Base-by-base conservation (phyloP, 2,329 filamentous ascomycete species). In the Gaeumannomyces tritici region DNA sequence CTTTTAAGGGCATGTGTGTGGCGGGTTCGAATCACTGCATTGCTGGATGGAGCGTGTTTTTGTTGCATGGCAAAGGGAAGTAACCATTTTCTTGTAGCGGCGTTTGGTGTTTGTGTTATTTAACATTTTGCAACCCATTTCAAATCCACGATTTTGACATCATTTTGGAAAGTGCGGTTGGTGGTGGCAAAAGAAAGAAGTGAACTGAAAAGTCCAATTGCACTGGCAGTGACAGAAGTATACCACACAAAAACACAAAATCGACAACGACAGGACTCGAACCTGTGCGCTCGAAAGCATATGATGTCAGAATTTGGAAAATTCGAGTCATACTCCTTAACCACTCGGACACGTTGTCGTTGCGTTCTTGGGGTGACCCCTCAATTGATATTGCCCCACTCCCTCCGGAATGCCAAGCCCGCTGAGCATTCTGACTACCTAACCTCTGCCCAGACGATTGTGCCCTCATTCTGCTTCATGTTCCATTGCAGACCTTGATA, bases 1-100 rank as follows among this genome's bases (percentile, higher is more conserved):
- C n/a, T 62, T 80, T 29, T 68, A 58, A 64, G 18, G 24, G 9
- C 1, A 9, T 18, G 18, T 6, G 21, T 6, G 5, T 18, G n/a
- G 2, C 18, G 21, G 42, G 21, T 24, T n/a, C 42, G 42, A 51
- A 51, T 51, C 9, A 24, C 42, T 51, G 42, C 42, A 51, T 51
- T 51, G 42, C 24, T 51, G 18, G 42, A 4, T 51, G 42, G 42
- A 51, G 42, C 35, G 35, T 42, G 35, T 42, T 42, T 15, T 51
- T 51, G 21, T 35, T 33, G 31, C 42, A 51, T 51, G 42, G 42
- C 21, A n/a, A 51, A 51, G n/a, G 42, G 42, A 51, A 51, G 42
- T 21, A 51, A 24, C n/a, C n/a, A 2, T 51, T 51, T 7, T 33
- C n/a, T 51, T 9, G 42, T 47, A 11, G 42, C 7, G 42, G 42